Evolutionary conservation across 2,329 filamentous ascomycete genomes (phyloP).

Genomic region (Colletotrichum sansevieriae): DNA sequence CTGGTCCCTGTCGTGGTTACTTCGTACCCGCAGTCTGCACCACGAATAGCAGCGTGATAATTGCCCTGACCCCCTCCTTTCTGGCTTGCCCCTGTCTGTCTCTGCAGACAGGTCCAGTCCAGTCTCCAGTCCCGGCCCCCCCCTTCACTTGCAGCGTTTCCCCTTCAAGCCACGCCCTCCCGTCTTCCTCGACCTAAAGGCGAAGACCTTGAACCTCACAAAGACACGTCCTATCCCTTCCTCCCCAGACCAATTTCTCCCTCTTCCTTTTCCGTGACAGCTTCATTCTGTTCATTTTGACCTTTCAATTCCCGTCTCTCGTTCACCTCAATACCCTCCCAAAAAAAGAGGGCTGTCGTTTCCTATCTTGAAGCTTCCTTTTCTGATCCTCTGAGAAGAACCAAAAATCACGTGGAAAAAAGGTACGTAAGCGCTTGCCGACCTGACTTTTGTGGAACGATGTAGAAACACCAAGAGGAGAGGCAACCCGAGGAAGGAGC

Average conservation of each 20-base stretch:
- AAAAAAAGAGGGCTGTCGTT: constrained; percentile 26
- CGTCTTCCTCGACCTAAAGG: constrained; percentile 9
- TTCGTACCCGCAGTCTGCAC: constrained; percentile 38
- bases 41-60: constrained; percentile 40
- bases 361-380: constrained; percentile 46
- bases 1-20: constrained; percentile 36
- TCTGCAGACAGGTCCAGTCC: constrained; percentile 5
- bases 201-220: constrained; percentile 16
- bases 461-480: constrained; percentile 14
- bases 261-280: constrained; percentile 42
- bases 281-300: constrained; percentile 41
- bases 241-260: constrained; percentile 26
- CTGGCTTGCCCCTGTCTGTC: constrained; percentile 28
- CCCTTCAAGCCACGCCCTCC: constrained; percentile 39
- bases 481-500: constrained; percentile 2
- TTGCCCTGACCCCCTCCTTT: constrained; percentile 35
- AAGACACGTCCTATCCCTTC: constrained; percentile 36
- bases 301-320: constrained; percentile 55
- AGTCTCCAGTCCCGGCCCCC: constrained; percentile 6
- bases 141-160: constrained; percentile 37
- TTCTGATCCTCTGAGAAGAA: constrained; percentile 36
- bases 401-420: constrained; percentile 27
- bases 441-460: constrained; percentile 27
- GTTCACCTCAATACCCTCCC: constrained; percentile 45
- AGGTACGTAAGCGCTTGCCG: constrained; percentile 35